Conservation (phyloP, 2,329 filamentous ascomycete species). For the Aspergillus neoniger region DNA sequence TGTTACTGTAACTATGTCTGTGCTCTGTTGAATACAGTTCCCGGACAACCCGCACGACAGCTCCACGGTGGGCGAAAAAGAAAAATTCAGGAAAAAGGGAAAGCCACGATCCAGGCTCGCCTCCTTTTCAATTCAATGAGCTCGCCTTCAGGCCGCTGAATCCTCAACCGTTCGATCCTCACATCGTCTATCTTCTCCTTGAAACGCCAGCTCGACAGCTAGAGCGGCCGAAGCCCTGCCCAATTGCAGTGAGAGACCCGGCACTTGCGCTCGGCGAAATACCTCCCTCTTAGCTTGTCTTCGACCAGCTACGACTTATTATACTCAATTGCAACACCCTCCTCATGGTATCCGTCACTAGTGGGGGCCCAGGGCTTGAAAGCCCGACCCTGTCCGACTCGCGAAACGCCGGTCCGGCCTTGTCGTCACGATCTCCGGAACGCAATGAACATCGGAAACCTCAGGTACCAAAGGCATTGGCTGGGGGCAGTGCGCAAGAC, state of each 20-base stretch:
- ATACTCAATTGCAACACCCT: background rate
- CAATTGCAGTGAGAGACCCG: background rate
- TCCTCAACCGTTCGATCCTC: background rate
- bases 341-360: conserved; percentile 17
- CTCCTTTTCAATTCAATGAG: conserved; percentile 19
- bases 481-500: conserved; percentile 28
- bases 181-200: background rate
- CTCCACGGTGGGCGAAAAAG: conserved; percentile 7
- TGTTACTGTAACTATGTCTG: conserved; percentile 17
- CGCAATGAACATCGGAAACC: conserved; percentile 15
- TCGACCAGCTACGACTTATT: conserved; percentile 12
- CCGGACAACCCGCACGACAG: conserved; percentile 14
- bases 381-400: conserved; percentile 11
- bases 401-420: conserved; percentile 4
- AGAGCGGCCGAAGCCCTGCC: background rate
- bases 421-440: conserved; percentile 14
- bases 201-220: background rate
- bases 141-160: conserved; percentile 1
- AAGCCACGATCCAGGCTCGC: conserved; percentile 15
- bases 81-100: conserved; percentile 5
- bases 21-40: conserved; percentile 16
- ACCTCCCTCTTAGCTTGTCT: background rate
- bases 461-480: conserved; percentile 12
- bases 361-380: conserved; percentile 7
- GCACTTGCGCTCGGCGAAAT: background rate